These are phyloP conservation scores for Colletotrichum horii DNA, from an alignment of 2,329 filamentous ascomycete genomes.

Conservation along the genomic window DNA sequence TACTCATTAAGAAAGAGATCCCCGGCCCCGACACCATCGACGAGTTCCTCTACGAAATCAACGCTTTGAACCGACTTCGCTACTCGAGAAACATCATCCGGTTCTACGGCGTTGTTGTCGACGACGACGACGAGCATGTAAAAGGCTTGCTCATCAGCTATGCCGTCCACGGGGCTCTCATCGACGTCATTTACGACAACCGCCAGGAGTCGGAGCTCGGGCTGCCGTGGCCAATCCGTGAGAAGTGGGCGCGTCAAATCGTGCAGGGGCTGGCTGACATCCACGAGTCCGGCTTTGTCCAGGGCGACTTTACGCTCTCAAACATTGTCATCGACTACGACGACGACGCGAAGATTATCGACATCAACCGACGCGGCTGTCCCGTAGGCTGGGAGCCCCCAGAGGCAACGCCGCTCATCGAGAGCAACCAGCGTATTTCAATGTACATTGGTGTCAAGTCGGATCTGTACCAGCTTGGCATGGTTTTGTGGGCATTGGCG, in stretches of 20 bases:
- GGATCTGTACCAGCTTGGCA: conserved; percentile 93
- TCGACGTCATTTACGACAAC: conserved; percentile 88
- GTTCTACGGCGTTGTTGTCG: conserved; percentile 87
- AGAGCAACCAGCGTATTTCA: conserved; percentile 86
- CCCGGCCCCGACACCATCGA: conserved; percentile 94
- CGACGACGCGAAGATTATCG: conserved; percentile 93
- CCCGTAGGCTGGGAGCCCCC: conserved; percentile 98
- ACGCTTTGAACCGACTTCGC: conserved; percentile 81
- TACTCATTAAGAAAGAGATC: conserved; percentile 97
- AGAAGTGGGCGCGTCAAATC: conserved; percentile 91
- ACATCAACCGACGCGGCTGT: conserved; percentile 97
- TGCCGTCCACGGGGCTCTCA: conserved; percentile 83
- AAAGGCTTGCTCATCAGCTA: conserved; percentile 91
- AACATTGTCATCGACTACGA: conserved; percentile 92
- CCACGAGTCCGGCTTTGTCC: conserved; percentile 94
- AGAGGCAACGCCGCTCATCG: conserved; percentile 83
- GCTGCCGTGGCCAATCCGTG: conserved; percentile 73
- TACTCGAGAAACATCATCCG: conserved; percentile 80
- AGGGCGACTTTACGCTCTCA: conserved; percentile 95
- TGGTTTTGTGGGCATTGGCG: conserved; percentile 94
- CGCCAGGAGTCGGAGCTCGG: conserved; percentile 60
- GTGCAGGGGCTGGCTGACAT: conserved; percentile 89
- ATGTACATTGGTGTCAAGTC: conserved; percentile 99
- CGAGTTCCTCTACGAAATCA: conserved; percentile 97
- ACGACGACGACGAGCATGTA: conserved; percentile 74